These are phyloP conservation scores for Lagenidium giganteum DNA, from an alignment of 352 stramenopile genomes.

Conservation along the genomic window DNA sequence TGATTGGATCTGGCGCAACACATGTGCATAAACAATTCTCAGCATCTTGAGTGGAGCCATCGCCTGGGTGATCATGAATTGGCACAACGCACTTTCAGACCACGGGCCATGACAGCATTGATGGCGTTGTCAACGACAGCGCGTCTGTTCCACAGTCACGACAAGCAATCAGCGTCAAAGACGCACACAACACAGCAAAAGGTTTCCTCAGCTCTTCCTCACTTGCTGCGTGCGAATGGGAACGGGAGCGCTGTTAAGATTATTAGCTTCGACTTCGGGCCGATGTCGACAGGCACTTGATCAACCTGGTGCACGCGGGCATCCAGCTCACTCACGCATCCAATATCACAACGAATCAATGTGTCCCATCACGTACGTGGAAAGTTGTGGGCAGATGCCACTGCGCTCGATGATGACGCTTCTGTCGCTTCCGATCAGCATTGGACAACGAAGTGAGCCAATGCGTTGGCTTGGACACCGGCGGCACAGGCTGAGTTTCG, in stretches of 20 bases:
- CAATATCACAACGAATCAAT: not conserved
- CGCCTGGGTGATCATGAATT: not conserved
- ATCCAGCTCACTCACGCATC: not conserved
- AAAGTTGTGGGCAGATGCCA: constrained; percentile 26
- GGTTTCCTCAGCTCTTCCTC: too few relatives aligned
- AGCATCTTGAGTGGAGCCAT: constrained; percentile 11
- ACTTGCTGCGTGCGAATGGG: constrained; percentile 58
- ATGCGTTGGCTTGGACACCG: constrained; percentile 1
- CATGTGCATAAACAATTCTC: too few relatives aligned
- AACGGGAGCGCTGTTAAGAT: constrained; percentile 57
- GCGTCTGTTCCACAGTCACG: too few relatives aligned
- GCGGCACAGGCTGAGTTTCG: too few relatives aligned
- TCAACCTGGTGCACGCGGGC: not conserved
- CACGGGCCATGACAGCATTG: too few relatives aligned
- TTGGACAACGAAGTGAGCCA: constrained; percentile 23
- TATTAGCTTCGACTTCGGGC: constrained; percentile 52
- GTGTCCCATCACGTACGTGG: constrained; percentile 18
- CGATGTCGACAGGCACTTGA: constrained; percentile 39
- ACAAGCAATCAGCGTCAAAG: too few relatives aligned
- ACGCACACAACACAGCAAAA: too few relatives aligned
- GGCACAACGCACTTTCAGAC: too few relatives aligned
- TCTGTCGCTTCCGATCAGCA: constrained; percentile 28
- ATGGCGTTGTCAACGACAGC: too few relatives aligned
- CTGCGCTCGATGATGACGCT: constrained; percentile 12
- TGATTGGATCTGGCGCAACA: not conserved